Evolutionary conservation across 768 basidiomycete genomes (phyloP), one percentile per base, ranked within the genome.

Genomic region (Mycena epipterygia): DNA sequence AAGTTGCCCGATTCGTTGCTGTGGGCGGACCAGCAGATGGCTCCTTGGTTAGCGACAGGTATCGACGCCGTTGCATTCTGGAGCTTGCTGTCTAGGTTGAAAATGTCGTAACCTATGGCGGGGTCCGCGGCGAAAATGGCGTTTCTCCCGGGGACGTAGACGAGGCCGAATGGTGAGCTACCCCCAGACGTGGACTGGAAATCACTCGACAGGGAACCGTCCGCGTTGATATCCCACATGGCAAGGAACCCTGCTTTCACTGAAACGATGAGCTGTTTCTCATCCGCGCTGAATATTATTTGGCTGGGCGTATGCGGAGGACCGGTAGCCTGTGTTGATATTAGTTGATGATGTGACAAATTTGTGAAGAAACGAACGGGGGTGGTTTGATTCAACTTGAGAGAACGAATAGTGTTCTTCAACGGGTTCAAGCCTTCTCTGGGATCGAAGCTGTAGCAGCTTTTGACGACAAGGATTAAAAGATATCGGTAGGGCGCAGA

Each of bases 211-310:
- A 81, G 75, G 7, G 75, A 65, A 27, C 81, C 81, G 57, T 80
- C 76, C 33, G 64, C 35, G 29, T 67, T 74, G 64, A 82, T 76
- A 65, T 81, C 77, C 80, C 81, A 83, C 16, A 78, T 75, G 17
- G 81, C 81, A 46, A 83, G 73, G 72, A 78, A 79, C n/a, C 77
- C 80, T 25, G 79, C 79, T 70, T 82, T 82, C 67, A 81, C 77
- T 44, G 81, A 76, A 25, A 78, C 81, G 37, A 82, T 64, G 9
- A 83, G 77, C 51, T 76, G 70, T 49, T 71, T 75, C 46, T 75
- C 78, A 51, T 81, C 79, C 49, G 76, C 72, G 57, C 64, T 77
- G 77, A 83, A 83, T 58, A 81, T 66, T 55, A 83, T 60, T 63
- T 82, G 79, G 64, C 75, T 76, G 42, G 79, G 58, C 13, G 69